Base-by-base conservation (phyloP, 1,284 basidiomycete species). In the Rhodotorula sp. region DNA sequence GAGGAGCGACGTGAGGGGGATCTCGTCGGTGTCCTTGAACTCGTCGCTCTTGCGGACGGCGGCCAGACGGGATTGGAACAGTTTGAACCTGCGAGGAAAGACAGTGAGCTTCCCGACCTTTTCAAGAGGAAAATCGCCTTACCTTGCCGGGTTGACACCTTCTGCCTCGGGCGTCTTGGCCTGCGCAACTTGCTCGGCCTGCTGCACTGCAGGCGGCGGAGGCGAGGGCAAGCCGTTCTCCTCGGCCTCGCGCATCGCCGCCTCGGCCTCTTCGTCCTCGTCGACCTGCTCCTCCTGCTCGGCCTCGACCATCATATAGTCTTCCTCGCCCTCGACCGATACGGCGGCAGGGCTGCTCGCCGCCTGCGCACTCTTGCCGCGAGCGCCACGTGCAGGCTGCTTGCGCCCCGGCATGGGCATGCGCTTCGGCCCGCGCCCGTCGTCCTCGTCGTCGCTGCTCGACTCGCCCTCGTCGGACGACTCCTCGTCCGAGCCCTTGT, bases 391-490 rank as follows among this genome's bases (percentile, higher is more conserved):
- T 14, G 66, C 62, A 1, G 58, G 65, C 44, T 65, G 61, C n/a
- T 41, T 16, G 23, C 70, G 25, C 25, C 34, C 44, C 1, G 70
- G 70, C 70, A 67, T 66, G 21, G 64, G 66, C 70, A 71, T 71
- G 19, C 70, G 50, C 53, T 61, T 61, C 41, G 57, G 58, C 7
- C 63, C 67, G 8, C 62, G 56, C 10, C 67, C 61, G 13, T 64
- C 67, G 41, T 68, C 67, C 45, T 65, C 70, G n/a, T 72, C 70
- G 42, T 67, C 66, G 56, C 76, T 71, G 19, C 49, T 72, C 83
- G 77, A 63, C 82, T 83, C 86, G 45, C 84, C 90, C 55, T 85
- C 83, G 42, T 86, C 83, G 80, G 65, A 67, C 46, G 90, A 89
- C 79, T 88, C 87, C 74, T 85, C 87, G 64, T 86, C 86, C 69